Conservation (phyloP, 1,284 basidiomycete genomes). For the Cryptococcus sp. region DNA sequence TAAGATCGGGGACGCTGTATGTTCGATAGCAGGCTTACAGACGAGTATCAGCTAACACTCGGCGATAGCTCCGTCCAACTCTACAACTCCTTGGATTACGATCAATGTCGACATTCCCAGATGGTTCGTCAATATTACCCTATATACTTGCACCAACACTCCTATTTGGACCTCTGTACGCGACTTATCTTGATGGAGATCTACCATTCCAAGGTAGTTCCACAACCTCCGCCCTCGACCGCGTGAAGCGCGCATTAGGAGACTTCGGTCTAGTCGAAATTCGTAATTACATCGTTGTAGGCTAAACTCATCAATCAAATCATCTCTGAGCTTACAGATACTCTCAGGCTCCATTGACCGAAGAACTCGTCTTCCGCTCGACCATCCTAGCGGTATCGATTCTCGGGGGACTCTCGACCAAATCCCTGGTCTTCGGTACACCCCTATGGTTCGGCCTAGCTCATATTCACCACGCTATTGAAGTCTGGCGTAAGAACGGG, state of each 20-base stretch:
- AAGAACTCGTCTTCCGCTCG: constrained; percentile 87
- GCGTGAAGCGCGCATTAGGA: constrained; percentile 8
- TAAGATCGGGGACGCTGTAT: no score
- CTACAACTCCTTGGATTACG: constrained; percentile 29
- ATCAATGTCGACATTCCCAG: constrained; percentile 23
- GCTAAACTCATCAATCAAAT: constrained; percentile 35
- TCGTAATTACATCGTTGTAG: constrained; percentile 73
- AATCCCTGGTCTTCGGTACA: constrained; percentile 66
- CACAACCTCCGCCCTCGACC: not conserved
- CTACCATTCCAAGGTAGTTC: constrained; percentile 58
- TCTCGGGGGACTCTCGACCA: constrained; percentile 58
- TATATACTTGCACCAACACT: constrained; percentile 70
- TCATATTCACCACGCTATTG: constrained; percentile 87
- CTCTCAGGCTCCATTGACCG: constrained; percentile 72
- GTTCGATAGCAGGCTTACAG: not conserved
- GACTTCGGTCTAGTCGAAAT: constrained; percentile 41
- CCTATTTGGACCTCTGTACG: constrained; percentile 79
- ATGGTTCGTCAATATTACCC: constrained; percentile 44
- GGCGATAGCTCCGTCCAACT: constrained; percentile 19
- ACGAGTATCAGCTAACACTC: not conserved
- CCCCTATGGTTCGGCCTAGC: constrained; percentile 88
- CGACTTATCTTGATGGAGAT: constrained; percentile 54
- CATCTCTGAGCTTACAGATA: not conserved
- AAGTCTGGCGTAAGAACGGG: constrained; percentile 68
- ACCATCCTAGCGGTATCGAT: constrained; percentile 73